These are phyloP conservation scores for Lodderomyces theae DNA, from an alignment of 1,139 yeast species.

Conservation along the genomic window DNA sequence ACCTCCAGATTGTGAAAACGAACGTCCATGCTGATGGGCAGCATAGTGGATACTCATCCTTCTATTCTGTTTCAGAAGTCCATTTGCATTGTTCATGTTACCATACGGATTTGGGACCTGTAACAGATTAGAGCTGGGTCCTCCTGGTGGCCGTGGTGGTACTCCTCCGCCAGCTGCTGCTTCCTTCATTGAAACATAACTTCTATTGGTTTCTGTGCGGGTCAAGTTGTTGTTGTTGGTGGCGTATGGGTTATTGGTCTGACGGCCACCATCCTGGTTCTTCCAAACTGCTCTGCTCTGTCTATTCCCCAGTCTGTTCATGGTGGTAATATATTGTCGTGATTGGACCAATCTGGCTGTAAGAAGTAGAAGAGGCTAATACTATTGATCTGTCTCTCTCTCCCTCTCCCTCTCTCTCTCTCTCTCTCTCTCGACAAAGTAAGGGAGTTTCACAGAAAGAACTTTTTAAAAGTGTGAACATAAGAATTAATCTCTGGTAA, in stretches of 20 bases:
- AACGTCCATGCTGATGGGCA: constrained; percentile 35
- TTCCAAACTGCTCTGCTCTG: constrained; percentile 51
- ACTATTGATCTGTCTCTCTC: too few species aligned
- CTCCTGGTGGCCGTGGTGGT: neutral
- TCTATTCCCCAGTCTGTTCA: constrained; percentile 31
- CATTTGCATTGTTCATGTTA: constrained; percentile 11
- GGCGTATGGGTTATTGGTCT: constrained; percentile 32
- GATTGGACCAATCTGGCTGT: neutral
- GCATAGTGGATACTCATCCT: constrained; percentile 45
- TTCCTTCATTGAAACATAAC: neutral
- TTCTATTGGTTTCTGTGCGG: constrained; percentile 10
- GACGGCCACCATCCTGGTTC: constrained; percentile 13
- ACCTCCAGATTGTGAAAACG: constrained; percentile 23
- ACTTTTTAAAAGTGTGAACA: too few species aligned
- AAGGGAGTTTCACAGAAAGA: too few species aligned
- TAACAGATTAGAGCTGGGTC: constrained; percentile 6
- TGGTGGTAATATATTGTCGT: constrained; percentile 9
- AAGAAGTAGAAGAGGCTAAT: too few species aligned
- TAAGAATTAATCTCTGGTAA: too few species aligned
- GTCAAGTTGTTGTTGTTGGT: constrained; percentile 24
- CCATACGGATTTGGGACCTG: constrained; percentile 20
- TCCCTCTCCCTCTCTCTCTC: too few species aligned
- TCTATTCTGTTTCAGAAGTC: constrained; percentile 29
- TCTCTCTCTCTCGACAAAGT: too few species aligned
- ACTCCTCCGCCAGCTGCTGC: neutral